phyloP scores from a whole-genome alignment of 306 rosid species.

The Pterocarpus santalinus region DNA sequence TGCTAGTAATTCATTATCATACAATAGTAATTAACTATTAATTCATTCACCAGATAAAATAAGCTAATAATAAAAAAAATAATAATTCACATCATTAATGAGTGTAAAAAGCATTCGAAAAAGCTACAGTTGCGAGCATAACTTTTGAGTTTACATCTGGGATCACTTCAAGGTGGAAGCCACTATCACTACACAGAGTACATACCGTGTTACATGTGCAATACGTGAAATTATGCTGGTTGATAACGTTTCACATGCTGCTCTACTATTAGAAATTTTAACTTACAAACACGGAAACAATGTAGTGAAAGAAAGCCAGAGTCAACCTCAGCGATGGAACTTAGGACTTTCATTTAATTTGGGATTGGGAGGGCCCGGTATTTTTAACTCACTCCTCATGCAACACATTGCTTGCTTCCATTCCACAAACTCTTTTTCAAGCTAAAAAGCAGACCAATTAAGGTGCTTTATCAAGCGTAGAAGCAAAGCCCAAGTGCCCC shows the following conservation, averaged over 20 bases:
- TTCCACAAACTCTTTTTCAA: conserved; percentile 28
- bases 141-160: neutral
- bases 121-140: no score
- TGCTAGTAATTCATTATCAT: no score
- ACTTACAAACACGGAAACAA: neutral
- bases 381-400: neutral
- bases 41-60: no score
- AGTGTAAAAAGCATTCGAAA: neutral
- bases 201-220: conserved; percentile 14
- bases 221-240: neutral
- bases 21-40: no score
- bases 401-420: conserved; percentile 40
- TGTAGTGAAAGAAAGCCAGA: neutral
- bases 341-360: neutral
- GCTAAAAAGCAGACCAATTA: conserved; percentile 38
- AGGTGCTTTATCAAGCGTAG: conserved; percentile 44
- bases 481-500: conserved; percentile 40
- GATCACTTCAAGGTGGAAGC: neutral
- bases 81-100: neutral
- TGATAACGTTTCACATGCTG: neutral
- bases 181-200: neutral
- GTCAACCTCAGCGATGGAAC: neutral
- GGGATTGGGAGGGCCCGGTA: neutral
- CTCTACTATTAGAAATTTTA: neutral
- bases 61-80: no score